Base-by-base conservation (phyloP, 2,329 filamentous ascomycete genomes). In the Metarhizium guizhouense region DNA sequence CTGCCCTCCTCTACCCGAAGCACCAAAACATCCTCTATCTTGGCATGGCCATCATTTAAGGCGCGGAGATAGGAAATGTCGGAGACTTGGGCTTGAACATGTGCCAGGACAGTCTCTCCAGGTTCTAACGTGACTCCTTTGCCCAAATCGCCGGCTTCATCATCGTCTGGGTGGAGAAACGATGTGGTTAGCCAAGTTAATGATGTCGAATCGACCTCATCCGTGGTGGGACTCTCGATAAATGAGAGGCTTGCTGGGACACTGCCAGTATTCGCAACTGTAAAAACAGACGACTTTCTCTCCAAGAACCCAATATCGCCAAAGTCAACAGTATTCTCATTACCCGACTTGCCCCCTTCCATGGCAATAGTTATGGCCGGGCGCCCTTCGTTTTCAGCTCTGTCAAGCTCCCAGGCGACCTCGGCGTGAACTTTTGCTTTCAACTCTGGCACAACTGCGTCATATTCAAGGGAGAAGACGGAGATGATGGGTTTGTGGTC, bases 401-500 rank as follows among this genome's bases (percentile, higher is more conserved):
- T 86, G 66, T 99, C 94, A 7, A 97, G 76, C 64, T 96, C 88
- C 55, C 88, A 82, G 1, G 88, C 92, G 13, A 97, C 88, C 65
- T 97, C 91, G 56, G 88, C 84, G 59, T 96, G 88, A 0, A 97
- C 78, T 59, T 84, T 86, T 1, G 90, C 83, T 68, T 95, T 96
- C 30, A 96, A 74, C 32, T 93, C 86, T 0, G 91, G 88, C 0
- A 95, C 84, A 1, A 96, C 88, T 0, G 89, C 87, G 59, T 96
- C 89, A 66, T 94, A 96, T 48, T 87, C 86, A 7, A 99, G 72
- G 0, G 82, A 86, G 66, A 97, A 97, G 1, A 92, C 76, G 1
- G 91, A 90, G 57, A 86, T 83, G 2, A 99, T 74, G 0, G 94
- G 95, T 68, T 99, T 99, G 71, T 99, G 94, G 64, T 99, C 94